These are phyloP conservation scores for Millerago galiae DNA, from an alignment of 805 yeast species.

Conservation along the genomic window DNA sequence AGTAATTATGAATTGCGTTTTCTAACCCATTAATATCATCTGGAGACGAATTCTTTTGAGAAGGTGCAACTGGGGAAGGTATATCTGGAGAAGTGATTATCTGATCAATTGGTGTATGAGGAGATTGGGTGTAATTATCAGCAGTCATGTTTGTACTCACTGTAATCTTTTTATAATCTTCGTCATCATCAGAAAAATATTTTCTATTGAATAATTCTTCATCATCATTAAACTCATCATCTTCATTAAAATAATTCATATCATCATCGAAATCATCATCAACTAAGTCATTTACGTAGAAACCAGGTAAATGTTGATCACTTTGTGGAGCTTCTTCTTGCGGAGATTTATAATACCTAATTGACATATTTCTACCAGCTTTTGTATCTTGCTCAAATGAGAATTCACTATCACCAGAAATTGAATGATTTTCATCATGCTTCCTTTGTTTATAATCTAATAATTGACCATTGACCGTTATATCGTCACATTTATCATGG, in stretches of 20 bases:
- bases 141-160: too few relatives aligned
- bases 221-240: slow-evolving; percentile 28
- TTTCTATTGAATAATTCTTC: slow-evolving; percentile 26
- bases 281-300: slow-evolving; percentile 33
- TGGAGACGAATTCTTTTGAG: neutral
- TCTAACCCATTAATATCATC: neutral
- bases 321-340: slow-evolving; percentile 13
- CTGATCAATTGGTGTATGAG: too few relatives aligned
- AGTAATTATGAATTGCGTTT: neutral
- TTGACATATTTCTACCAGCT: slow-evolving; percentile 48
- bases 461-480: neutral
- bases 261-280: slow-evolving; percentile 39
- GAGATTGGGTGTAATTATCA: too few relatives aligned
- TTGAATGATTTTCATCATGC: slow-evolving; percentile 2
- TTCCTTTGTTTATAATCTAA: neutral
- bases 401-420: slow-evolving; percentile 28
- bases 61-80: neutral
- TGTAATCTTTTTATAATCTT: slow-evolving; percentile 8
- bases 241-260: slow-evolving; percentile 32
- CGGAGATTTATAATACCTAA: slow-evolving; percentile 41
- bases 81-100: too few relatives aligned
- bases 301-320: slow-evolving; percentile 22
- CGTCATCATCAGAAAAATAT: slow-evolving; percentile 23
- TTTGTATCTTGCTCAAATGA: slow-evolving; percentile 42
- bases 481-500: neutral